Evolutionary conservation across 164 flowering plant species (phyloP).

Genomic region (Echeveria elegans): DNA sequence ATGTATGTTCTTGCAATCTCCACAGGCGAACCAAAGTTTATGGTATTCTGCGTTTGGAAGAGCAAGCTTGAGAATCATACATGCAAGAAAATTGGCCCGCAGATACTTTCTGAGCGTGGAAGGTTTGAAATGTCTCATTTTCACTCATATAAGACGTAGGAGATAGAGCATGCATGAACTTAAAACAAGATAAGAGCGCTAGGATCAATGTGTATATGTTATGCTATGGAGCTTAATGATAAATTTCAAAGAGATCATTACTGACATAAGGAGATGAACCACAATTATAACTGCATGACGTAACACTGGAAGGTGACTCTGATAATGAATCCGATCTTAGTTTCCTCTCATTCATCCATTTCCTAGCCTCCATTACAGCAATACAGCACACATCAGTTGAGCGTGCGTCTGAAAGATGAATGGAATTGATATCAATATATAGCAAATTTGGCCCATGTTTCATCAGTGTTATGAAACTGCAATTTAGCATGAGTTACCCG

Average conservation of each 20-base stretch:
- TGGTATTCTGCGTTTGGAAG: neutral
- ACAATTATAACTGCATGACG: neutral
- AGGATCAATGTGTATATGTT: neutral
- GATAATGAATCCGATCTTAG: neutral
- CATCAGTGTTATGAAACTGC: too few species aligned
- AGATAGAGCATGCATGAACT: neutral
- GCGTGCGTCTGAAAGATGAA: neutral
- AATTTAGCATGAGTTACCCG: neutral
- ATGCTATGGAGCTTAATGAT: neutral
- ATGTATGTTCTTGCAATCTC: conserved; percentile 2
- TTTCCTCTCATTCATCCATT: conserved; percentile 9
- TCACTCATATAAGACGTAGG: neutral
- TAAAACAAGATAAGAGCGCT: neutral
- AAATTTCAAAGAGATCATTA: neutral
- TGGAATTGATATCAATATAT: neutral
- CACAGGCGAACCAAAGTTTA: neutral
- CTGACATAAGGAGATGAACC: neutral
- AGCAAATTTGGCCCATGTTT: neutral
- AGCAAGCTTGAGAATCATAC: neutral
- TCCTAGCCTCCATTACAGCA: conserved; percentile 9
- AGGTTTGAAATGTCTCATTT: too few species aligned
- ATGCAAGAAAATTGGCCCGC: neutral
- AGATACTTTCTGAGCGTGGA: neutral
- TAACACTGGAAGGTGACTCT: neutral
- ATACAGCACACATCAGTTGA: neutral